These are phyloP conservation scores for Apiotrichum laibachii DNA, from an alignment of 1,284 basidiomycete genomes.

Conservation along the genomic window DNA sequence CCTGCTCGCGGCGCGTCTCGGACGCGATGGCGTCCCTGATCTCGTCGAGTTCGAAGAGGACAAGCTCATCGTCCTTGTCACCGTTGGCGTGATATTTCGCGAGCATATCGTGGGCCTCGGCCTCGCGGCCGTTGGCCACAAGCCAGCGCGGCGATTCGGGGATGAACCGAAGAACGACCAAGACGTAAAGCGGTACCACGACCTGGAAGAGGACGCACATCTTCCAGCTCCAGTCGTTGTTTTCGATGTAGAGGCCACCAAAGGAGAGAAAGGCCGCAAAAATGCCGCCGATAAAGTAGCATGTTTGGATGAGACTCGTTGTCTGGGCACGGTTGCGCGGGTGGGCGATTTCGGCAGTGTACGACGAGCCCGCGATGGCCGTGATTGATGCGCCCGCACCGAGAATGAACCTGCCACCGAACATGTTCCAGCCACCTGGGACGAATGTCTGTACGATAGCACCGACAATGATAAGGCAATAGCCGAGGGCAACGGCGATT, in stretches of 20 bases:
- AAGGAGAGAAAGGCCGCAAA: constrained; percentile 23
- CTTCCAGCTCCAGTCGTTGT: constrained; percentile 9
- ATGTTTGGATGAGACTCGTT: constrained; percentile 12
- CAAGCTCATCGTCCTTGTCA: constrained; percentile 21
- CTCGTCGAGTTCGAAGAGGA: constrained; percentile 22
- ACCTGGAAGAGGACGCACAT: constrained; percentile 22
- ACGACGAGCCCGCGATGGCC: constrained; percentile 2
- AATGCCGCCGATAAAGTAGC: constrained; percentile 15
- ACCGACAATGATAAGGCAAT: neutral
- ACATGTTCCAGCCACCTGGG: constrained; percentile 2
- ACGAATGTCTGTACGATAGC: constrained; percentile 1
- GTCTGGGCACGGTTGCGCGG: constrained; percentile 11
- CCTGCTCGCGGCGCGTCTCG: constrained; percentile 50
- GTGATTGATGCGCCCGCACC: constrained; percentile 11
- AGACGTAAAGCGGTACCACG: constrained; percentile 2
- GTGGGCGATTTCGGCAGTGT: constrained; percentile 17
- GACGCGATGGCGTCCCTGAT: constrained; percentile 49
- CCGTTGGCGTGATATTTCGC: constrained; percentile 33
- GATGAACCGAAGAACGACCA: constrained; percentile 24
- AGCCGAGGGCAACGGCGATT: neutral
- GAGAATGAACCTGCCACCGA: constrained; percentile 8
- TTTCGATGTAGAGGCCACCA: constrained; percentile 18
- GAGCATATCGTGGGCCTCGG: constrained; percentile 34
- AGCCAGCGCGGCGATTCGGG: constrained; percentile 46
- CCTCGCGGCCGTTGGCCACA: constrained; percentile 26